A percentile compares a stretch with the other conserved stretches of the same genome.
phyloP scores from a whole-genome alignment of 2,329 filamentous ascomycete genomes.

The Alternaria burnsii region DNA sequence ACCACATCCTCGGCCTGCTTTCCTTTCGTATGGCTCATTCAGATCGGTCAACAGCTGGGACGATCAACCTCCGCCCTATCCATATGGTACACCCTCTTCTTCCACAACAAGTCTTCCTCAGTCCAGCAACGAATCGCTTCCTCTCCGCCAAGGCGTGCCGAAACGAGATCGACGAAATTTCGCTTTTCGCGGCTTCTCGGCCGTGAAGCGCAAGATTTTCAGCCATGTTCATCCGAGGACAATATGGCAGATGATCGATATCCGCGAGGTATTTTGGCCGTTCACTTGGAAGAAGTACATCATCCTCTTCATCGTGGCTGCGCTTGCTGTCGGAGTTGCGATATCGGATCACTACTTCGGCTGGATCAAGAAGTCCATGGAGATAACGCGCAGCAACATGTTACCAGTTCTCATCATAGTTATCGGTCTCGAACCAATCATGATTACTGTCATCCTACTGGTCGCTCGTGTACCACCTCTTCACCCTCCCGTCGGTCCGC shows the following conservation, averaged over 20 bases:
- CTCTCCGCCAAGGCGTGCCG: slow-evolving; percentile 1
- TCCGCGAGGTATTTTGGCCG: slow-evolving; percentile 22
- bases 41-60: slow-evolving; percentile 1
- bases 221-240: slow-evolving; percentile 18
- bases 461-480: slow-evolving; percentile 10
- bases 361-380: slow-evolving; percentile 25
- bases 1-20: not conserved
- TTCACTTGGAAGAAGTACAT: slow-evolving; percentile 28
- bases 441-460: slow-evolving; percentile 17
- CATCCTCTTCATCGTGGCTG: slow-evolving; percentile 16
- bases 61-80: not conserved
- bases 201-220: not conserved
- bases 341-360: slow-evolving; percentile 20
- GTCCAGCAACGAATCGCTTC: slow-evolving; percentile 3
- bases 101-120: not conserved
- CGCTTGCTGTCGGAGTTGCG: slow-evolving; percentile 17
- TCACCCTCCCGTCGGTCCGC: not conserved
- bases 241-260: slow-evolving; percentile 18
- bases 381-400: slow-evolving; percentile 26
- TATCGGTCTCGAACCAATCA: slow-evolving; percentile 20
- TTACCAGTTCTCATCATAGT: slow-evolving; percentile 27
- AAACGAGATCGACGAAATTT: slow-evolving; percentile 1
- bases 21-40: not conserved
- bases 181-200: not conserved
- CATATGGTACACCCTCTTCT: not conserved